Evolutionary conservation across 148 eudicot genomes (phyloP), one percentile per base, ranked within the genome.

Genomic region (Spergularia marina): DNA sequence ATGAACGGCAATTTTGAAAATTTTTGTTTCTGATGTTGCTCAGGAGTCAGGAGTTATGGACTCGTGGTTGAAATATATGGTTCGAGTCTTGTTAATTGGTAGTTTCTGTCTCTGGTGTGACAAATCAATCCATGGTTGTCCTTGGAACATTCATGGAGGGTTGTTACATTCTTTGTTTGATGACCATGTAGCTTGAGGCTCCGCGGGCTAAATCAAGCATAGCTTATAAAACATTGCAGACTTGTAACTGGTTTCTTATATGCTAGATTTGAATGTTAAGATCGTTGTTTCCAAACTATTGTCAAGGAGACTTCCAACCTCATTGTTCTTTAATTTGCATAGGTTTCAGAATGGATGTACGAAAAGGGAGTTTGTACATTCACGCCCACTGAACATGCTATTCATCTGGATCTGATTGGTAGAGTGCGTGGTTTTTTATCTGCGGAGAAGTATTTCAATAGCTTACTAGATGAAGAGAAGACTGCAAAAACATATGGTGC

Each of bases 311-410:
- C 23, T 23, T 44, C 20, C 53, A 52, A 54, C 53, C 40, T 53
- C 44, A 2, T 30, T 20, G 17, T 68, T 41, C 21, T 64, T 53
- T 30, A 30, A 30, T 30, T 30, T 17, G 18, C 78, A 77, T 83
- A 95, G 98, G 92, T 90, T 75, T 92, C 89, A 17, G 92, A 92
- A 68, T 94, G 97, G 96, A 90, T 88, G 96, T 68, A 84, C 61
- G 85, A 76, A 55, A 85, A 77, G 75, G 89, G 85, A 23, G 52
- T 87, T 40, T 89, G 80, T 74, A 79, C 77, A 60, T 85, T 94
- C 71, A 82, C 94, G 58, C 82, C 96, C 34, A 78, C 79, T 75
- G 90, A 92, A 53, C 94, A 94, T 72, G 98, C 98, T 3, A 83
- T 94, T 61, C 96, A 89, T 76, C 68, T 95, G 64, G 97, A 90